These are phyloP conservation scores for Exserohilum turcica DNA, from an alignment of 2,329 filamentous ascomycete genomes.

Conservation along the genomic window DNA sequence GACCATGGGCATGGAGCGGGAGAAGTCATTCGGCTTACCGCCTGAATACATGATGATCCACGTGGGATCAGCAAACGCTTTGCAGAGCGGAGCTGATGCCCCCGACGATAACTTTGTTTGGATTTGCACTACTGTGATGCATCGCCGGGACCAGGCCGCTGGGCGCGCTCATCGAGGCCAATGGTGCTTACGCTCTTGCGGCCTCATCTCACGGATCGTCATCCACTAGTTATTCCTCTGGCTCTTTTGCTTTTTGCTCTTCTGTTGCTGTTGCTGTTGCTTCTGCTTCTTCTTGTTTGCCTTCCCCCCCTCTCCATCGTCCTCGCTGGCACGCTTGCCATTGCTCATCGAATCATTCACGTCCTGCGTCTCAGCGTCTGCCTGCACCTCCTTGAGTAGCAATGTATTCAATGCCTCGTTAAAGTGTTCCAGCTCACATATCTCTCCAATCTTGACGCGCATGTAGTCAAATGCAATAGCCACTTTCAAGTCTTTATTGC, in stretches of 20 bases:
- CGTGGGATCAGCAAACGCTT: too few species aligned
- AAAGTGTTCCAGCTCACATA: constrained; percentile 68
- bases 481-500: constrained; percentile 63
- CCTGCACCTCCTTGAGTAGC: constrained; percentile 50
- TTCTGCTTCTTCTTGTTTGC: constrained; percentile 35
- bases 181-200: too few species aligned
- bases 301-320: constrained; percentile 25
- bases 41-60: too few species aligned
- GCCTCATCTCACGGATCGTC: neutral
- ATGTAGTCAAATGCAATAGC: constrained; percentile 81
- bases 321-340: constrained; percentile 39
- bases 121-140: too few species aligned
- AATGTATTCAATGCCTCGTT: constrained; percentile 64
- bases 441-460: constrained; percentile 72
- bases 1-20: too few species aligned
- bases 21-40: too few species aligned
- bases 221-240: constrained; percentile 34
- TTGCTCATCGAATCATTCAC: constrained; percentile 33
- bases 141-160: too few species aligned
- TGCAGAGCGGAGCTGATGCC: too few species aligned
- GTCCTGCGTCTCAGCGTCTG: constrained; percentile 15
- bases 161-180: too few species aligned
- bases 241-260: constrained; percentile 35
- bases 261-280: constrained; percentile 28
- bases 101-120: too few species aligned